Base-by-base conservation (phyloP, 805 yeast genomes). In the Candida maesae region DNA sequence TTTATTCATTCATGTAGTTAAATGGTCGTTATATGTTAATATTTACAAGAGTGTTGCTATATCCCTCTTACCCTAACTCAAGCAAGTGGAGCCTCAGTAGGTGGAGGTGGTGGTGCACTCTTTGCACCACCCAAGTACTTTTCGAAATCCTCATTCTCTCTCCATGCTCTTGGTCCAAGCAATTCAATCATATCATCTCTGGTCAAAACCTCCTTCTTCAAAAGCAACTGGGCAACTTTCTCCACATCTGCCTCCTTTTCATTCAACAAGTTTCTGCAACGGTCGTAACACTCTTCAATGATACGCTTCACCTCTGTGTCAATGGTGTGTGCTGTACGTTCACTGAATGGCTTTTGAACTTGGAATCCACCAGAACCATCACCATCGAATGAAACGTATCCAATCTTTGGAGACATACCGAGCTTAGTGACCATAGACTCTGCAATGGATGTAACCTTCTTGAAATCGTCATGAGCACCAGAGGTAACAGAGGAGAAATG, bases 381-480 rank as follows among this genome's bases (percentile, higher is more conserved):
- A 26, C 66, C 63, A 42, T 76, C 81, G 44, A 74, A 76, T 24
- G 74, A 69, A 23, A 81, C 70, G 55, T 74, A 75, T 6, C 96
- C 97, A 38, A 90, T 70, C 57, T 78, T 75, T 7, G 76, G 71
- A n/a, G 93, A 82, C 95, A 89, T 87, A 23, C 96, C 96, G 43
- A 86, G 73, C 54, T 78, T 79, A 29, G 88, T 76, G 24, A 90
- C 95, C 97, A 90, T 90, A 16, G 82, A 79, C 52, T 79, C 82
- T 3, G 96, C 96, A 76, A 90, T 83, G 51, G 76, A 79, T 1
- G 96, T 89, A 28, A 89, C 86, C 59, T 90, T 87, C 63, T 87
- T 86, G 70, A 90, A 89, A 63, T 90, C 97, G 61, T 89, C 96
- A 33, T 84, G 78, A 0, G 95, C 96, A 45, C 97, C 97, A 47